A percentile compares a stretch with the other conserved stretches of the same genome.
Evolutionary conservation across 192 early-diverging fungal genomes (phyloP).

Genomic region (Kappamyces sp.): DNA sequence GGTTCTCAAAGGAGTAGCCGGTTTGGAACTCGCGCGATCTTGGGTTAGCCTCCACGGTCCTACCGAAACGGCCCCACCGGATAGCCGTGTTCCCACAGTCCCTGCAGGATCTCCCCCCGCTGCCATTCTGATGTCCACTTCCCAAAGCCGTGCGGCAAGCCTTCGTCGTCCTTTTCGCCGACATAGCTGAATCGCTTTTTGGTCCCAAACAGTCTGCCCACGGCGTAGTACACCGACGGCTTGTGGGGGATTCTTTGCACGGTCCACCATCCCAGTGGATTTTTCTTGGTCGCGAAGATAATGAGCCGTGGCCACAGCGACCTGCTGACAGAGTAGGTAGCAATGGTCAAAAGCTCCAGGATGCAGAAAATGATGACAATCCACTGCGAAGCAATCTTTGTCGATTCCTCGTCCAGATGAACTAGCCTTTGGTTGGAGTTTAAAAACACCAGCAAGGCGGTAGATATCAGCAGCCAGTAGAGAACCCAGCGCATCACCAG

Average conservation of each 20-base stretch:
- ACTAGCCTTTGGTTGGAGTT: not conserved
- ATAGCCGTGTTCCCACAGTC: conserved; percentile 17
- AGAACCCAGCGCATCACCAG: conserved; percentile 13
- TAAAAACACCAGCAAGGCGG: conserved; percentile 4
- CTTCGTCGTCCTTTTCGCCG: not conserved
- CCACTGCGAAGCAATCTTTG: not conserved
- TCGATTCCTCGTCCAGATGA: not conserved
- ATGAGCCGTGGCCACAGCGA: too few relatives aligned
- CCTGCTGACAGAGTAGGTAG: too few relatives aligned
- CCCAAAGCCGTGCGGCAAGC: conserved; percentile 13
- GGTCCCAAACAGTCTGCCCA: not conserved
- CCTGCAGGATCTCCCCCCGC: conserved; percentile 10
- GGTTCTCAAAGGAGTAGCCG: conserved; percentile 12
- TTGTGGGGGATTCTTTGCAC: too few relatives aligned
- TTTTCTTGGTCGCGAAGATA: too few relatives aligned
- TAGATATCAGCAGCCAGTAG: conserved; percentile 15
- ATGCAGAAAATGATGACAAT: too few relatives aligned
- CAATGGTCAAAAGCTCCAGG: too few relatives aligned
- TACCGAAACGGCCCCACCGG: conserved; percentile 16
- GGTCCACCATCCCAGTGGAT: too few relatives aligned
- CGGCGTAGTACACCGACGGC: too few relatives aligned
- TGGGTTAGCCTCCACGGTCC: too few relatives aligned
- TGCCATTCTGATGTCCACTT: conserved; percentile 13
- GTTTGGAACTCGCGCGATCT: conserved; percentile 13
- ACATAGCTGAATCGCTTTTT: conserved; percentile 11